Evolutionary conservation across 2,329 filamentous ascomycete genomes (phyloP).

Genomic region (Elsinoe ampelina): DNA sequence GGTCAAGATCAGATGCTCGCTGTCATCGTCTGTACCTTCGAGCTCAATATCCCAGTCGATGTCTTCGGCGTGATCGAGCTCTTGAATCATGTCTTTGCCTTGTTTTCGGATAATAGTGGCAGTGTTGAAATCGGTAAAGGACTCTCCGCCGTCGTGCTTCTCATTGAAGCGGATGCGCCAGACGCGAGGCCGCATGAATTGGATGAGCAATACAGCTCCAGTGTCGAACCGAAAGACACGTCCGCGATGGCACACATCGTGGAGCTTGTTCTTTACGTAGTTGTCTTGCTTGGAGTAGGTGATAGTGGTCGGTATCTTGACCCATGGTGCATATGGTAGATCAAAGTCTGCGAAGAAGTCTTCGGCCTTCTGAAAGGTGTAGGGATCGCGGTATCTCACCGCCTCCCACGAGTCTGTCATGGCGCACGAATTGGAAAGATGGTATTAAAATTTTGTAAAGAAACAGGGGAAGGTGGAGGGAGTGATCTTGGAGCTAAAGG

Average conservation of each 20-base stretch:
- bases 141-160: not conserved
- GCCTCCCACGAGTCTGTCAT: slow-evolving; percentile 1
- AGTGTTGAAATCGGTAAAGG: slow-evolving; percentile 6
- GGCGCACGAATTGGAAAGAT: not conserved
- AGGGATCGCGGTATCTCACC: not conserved
- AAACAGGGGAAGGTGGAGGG: not conserved
- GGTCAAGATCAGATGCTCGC: slow-evolving; percentile 3
- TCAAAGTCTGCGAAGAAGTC: slow-evolving; percentile 3
- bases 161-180: slow-evolving; percentile 13
- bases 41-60: slow-evolving; percentile 3
- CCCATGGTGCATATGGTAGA: not conserved
- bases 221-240: slow-evolving; percentile 6
- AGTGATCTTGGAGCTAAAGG: not conserved
- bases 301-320: not conserved
- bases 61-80: slow-evolving; percentile 7
- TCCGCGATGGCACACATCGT: slow-evolving; percentile 1
- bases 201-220: slow-evolving; percentile 1
- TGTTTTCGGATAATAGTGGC: not conserved
- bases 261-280: slow-evolving; percentile 2
- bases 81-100: not conserved
- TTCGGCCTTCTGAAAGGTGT: slow-evolving; percentile 1
- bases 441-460: not conserved
- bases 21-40: not conserved
- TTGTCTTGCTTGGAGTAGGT: slow-evolving; percentile 7
- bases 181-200: slow-evolving; percentile 11